Evolutionary conservation across 2,329 filamentous ascomycete genomes (phyloP), one percentile per base, ranked within the genome.

Genomic region (Claviceps digitariae): DNA sequence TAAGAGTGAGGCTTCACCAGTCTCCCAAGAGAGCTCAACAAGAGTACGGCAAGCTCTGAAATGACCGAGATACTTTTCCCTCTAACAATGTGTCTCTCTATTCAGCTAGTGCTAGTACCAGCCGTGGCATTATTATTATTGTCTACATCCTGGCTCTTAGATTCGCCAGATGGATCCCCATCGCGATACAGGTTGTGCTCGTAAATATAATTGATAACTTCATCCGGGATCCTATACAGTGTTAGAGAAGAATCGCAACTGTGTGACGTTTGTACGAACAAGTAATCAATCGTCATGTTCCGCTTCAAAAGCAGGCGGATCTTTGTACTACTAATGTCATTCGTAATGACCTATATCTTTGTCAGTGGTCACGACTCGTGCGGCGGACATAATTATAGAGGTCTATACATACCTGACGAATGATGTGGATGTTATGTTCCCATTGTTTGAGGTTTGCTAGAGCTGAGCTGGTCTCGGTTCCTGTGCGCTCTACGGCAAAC

Each of bases 391-490:
- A 38, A 2, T 20, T 17, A 3, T 6, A 9, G 12, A 40, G 41
- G 17, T 15, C 9, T 2, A 21, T 52, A 56, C 55, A 52, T 57
- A 66, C 66, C 61, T 69, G 66, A 54, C 87, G 86, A 57, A 95
- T 91, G 52, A 95, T 86, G 63, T 88, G 84, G 56, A 95, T 83
- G 60, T 95, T 93, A 61, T 90, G 81, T 62, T 88, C 84, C 80
- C 86, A 96, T 56, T 82, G 79, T 64, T 89, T 84, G 48, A 95
- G 74, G 46, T 81, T 84, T n/a, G 85, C 83, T 47, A 95, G 75
- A 2, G 90, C 90, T 64, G 94, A 87, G 57, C 95, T 87, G 50
- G 94, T 86, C 63, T 95, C 88, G 23, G 89, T 95, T 45, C 90
- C 90, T 43, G 83, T 84, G 56, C 91, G 82, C 74, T 96, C 87